phyloP scores from a whole-genome alignment of 2,329 filamentous ascomycete genomes.

The Beauveria rudraprayagi region DNA sequence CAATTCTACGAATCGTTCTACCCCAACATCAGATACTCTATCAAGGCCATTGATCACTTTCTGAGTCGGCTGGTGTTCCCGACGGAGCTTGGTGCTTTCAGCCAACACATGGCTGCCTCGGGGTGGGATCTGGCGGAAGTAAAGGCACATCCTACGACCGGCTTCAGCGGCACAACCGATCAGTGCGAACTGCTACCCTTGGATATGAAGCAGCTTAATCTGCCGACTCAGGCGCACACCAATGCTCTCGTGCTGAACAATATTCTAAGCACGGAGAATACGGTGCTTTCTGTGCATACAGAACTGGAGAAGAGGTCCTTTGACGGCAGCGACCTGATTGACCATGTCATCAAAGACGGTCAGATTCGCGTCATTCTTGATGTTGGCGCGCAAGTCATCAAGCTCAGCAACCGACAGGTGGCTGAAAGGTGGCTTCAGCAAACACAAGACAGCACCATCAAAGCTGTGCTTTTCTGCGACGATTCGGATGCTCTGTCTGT shows the following conservation, averaged over 20 bases:
- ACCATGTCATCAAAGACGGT: background rate
- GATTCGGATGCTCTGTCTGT: conserved; percentile 47
- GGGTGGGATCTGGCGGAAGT: conserved; percentile 55
- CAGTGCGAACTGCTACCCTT: conserved; percentile 50
- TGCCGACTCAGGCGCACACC: conserved; percentile 49
- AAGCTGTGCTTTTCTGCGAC: conserved; percentile 49
- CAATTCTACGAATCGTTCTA: conserved; percentile 45
- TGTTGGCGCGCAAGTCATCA: conserved; percentile 62
- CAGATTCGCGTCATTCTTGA: conserved; percentile 55
- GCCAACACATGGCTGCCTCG: conserved; percentile 53
- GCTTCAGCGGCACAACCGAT: conserved; percentile 66
- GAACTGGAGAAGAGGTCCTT: conserved; percentile 28
- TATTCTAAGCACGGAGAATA: conserved; percentile 47
- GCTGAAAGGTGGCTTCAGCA: conserved; percentile 22
- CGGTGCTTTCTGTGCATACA: conserved; percentile 17
- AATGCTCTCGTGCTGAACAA: conserved; percentile 58
- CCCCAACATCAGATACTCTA: conserved; percentile 41
- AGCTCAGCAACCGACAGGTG: conserved; percentile 49
- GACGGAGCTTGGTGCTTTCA: conserved; percentile 54
- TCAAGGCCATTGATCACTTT: conserved; percentile 55
- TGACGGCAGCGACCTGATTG: conserved; percentile 23
- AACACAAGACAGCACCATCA: background rate
- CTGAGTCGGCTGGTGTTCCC: conserved; percentile 51
- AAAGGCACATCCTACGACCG: conserved; percentile 45
- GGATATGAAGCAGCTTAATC: conserved; percentile 46